phyloP scores from a whole-genome alignment of 2,329 filamentous ascomycete species.

The Microthyrium microscopicum region DNA sequence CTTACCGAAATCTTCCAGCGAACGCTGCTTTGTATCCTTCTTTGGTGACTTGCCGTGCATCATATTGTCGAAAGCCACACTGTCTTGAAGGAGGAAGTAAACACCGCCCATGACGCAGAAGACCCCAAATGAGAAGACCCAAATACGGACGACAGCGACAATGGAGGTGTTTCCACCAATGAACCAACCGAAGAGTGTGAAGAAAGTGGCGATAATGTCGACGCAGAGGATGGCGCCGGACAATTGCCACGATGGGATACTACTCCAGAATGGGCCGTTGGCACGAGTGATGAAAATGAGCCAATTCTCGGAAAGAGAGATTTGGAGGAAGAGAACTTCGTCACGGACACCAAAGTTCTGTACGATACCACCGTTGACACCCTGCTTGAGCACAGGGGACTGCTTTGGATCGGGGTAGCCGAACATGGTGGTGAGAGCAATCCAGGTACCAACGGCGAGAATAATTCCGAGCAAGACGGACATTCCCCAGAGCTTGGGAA shows the following conservation, averaged over 20 bases:
- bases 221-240: constrained; percentile 62
- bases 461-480: constrained; percentile 69
- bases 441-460: constrained; percentile 72
- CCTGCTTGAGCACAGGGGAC: constrained; percentile 20
- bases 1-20: constrained; percentile 79
- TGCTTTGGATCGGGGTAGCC: constrained; percentile 19
- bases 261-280: constrained; percentile 85
- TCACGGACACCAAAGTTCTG: constrained; percentile 77
- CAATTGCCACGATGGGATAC: constrained; percentile 74
- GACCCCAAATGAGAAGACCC: constrained; percentile 81
- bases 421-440: constrained; percentile 74
- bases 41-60: constrained; percentile 83
- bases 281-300: constrained; percentile 91
- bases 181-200: constrained; percentile 77
- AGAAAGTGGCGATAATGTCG: constrained; percentile 70
- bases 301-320: constrained; percentile 88
- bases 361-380: constrained; percentile 63
- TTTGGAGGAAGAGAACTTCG: constrained; percentile 73
- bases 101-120: constrained; percentile 68
- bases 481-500: constrained; percentile 88
- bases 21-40: constrained; percentile 67
- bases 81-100: constrained; percentile 71
- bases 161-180: constrained; percentile 53
- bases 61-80: constrained; percentile 69
- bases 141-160: constrained; percentile 73